Percentiles rank a stretch among this genome's conserved stretches.
phyloP scores from a whole-genome alignment of 345 rosid species.

The Syzygium grande region DNA sequence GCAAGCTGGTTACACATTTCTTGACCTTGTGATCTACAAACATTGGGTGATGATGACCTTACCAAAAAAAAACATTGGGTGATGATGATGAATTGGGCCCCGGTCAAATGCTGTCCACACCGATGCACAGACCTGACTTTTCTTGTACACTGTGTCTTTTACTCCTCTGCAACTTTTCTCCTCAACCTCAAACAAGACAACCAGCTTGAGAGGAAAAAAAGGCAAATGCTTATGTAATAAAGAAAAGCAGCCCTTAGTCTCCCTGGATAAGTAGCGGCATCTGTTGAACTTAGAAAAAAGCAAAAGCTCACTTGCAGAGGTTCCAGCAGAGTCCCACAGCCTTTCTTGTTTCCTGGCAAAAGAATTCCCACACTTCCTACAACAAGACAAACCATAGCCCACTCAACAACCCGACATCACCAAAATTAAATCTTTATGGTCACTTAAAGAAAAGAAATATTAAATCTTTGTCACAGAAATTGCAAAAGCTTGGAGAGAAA shows the following conservation, averaged over 20 bases:
- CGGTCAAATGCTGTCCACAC: neutral
- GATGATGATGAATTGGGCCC: neutral
- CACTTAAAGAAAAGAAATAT: neutral
- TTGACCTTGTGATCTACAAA: neutral
- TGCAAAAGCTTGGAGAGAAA: neutral
- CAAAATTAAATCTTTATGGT: neutral
- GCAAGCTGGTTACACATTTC: neutral
- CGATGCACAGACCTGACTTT: neutral
- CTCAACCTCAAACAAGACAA: neutral
- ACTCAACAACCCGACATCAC: slow-evolving; percentile 16
- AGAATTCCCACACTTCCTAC: slow-evolving; percentile 2
- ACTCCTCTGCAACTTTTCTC: neutral
- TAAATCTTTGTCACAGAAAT: neutral
- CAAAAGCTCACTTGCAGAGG: slow-evolving; percentile 6
- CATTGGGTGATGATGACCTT: neutral
- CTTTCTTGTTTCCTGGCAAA: neutral
- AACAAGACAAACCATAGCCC: slow-evolving; percentile 24
- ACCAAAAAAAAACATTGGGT: neutral
- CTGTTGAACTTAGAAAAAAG: neutral
- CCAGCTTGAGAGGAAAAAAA: neutral
- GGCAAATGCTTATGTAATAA: neutral
- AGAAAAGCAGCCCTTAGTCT: neutral
- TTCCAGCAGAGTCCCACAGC: slow-evolving; percentile 6
- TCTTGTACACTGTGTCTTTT: neutral
- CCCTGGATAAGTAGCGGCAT: neutral